Percentiles rank a stretch among this genome's conserved stretches.
Evolutionary conservation across 495 filamentous ascomycete species (phyloP).

Genomic region (Penicillium tannophilum): DNA sequence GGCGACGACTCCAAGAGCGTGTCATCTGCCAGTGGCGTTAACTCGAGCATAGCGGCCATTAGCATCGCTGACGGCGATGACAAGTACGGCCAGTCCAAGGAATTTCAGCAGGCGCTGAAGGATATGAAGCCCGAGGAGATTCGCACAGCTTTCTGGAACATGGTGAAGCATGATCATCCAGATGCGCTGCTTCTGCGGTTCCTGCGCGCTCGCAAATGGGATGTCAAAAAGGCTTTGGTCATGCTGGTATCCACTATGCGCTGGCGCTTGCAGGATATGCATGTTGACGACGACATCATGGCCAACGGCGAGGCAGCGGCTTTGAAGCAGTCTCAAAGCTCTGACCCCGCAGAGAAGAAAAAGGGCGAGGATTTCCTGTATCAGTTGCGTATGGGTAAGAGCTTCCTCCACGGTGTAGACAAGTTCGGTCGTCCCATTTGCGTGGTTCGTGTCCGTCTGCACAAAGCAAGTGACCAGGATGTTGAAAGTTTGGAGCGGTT

Average conservation of each 20-base stretch:
- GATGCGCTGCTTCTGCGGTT: slow-evolving; percentile 88
- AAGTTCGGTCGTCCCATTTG: slow-evolving; percentile 87
- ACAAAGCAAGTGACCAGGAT: slow-evolving; percentile 78
- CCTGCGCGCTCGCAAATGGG: slow-evolving; percentile 92
- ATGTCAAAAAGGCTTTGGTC: slow-evolving; percentile 86
- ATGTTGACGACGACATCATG: slow-evolving; percentile 88
- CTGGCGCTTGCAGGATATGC: slow-evolving; percentile 80
- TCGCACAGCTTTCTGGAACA: slow-evolving; percentile 83
- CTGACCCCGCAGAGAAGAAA: slow-evolving; percentile 58
- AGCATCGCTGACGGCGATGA: slow-evolving; percentile 67
- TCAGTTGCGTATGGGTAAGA: slow-evolving; percentile 91
- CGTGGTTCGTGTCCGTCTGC: slow-evolving; percentile 78
- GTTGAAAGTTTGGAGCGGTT: slow-evolving; percentile 80
- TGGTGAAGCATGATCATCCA: slow-evolving; percentile 95
- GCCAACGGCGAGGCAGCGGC: slow-evolving; percentile 71
- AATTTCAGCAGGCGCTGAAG: slow-evolving; percentile 78
- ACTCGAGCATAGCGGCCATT: slow-evolving; percentile 34
- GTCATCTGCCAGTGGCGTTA: slow-evolving; percentile 35
- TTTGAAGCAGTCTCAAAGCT: slow-evolving; percentile 57
- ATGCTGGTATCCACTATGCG: slow-evolving; percentile 95
- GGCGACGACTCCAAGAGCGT: slow-evolving; percentile 49
- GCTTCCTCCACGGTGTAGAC: slow-evolving; percentile 86
- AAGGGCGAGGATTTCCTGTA: slow-evolving; percentile 79
- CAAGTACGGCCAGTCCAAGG: slow-evolving; percentile 89
- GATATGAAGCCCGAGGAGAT: slow-evolving; percentile 76